Percentiles rank a stretch among this genome's conserved stretches.
These are phyloP conservation scores for Daldinia childiae DNA, from an alignment of 495 filamentous ascomycete species.

Conservation along the genomic window DNA sequence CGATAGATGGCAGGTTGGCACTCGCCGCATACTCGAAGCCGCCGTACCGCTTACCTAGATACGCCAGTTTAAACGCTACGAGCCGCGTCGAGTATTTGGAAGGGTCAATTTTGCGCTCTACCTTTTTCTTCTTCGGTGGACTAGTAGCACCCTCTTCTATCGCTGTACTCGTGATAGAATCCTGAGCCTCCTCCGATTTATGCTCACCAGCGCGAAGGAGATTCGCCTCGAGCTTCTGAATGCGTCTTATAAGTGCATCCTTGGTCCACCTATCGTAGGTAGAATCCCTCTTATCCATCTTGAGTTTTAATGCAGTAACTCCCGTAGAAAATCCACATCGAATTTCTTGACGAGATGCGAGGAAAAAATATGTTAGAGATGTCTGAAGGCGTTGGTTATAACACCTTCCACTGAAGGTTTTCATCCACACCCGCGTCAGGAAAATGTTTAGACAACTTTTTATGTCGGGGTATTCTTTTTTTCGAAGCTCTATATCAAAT, in stretches of 20 bases:
- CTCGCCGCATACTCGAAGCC: slow-evolving; percentile 84
- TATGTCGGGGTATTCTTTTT: slow-evolving; percentile 3
- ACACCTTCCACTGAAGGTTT: slow-evolving; percentile 21
- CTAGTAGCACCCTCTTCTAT: background rate
- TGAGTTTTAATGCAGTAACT: slow-evolving; percentile 23
- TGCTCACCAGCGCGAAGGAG: slow-evolving; percentile 54
- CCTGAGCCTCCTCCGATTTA: slow-evolving; percentile 27
- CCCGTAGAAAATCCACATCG: slow-evolving; percentile 35
- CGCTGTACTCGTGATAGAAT: slow-evolving; percentile 14
- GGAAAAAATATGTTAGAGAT: slow-evolving; percentile 13
- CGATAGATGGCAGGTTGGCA: slow-evolving; percentile 77
- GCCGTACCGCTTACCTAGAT: slow-evolving; percentile 89
- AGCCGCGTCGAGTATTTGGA: slow-evolving; percentile 82
- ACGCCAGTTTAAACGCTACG: slow-evolving; percentile 93
- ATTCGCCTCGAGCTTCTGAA: slow-evolving; percentile 71
- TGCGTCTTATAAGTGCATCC: slow-evolving; percentile 69
- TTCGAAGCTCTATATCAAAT: background rate
- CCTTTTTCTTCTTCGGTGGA: slow-evolving; percentile 50
- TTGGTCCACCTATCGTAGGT: slow-evolving; percentile 67
- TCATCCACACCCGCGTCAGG: slow-evolving; percentile 34
- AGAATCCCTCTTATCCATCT: slow-evolving; percentile 42
- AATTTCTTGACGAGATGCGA: slow-evolving; percentile 19
- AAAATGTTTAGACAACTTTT: background rate
- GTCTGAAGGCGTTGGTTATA: slow-evolving; percentile 32
- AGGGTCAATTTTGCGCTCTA: slow-evolving; percentile 70